Conservation (phyloP, 495 filamentous ascomycete species). For the Amniculicola lignicola region DNA sequence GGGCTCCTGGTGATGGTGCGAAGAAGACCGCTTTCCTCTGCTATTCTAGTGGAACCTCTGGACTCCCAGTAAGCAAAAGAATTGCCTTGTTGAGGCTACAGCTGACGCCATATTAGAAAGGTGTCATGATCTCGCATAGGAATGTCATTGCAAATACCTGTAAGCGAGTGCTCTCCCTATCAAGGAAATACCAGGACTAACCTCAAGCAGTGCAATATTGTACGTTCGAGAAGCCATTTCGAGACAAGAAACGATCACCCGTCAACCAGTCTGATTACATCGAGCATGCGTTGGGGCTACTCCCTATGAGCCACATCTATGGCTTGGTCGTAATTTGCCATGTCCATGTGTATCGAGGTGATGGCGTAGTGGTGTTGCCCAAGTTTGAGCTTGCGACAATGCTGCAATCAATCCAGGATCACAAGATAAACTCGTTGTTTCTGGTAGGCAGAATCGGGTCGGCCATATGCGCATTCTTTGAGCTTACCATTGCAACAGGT, state of each 20-base stretch:
- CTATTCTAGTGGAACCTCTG: slow-evolving; percentile 87
- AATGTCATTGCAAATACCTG: slow-evolving; percentile 81
- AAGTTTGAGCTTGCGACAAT: slow-evolving; percentile 72
- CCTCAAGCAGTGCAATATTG: slow-evolving; percentile 18
- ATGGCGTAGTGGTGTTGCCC: slow-evolving; percentile 75
- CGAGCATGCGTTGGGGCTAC: slow-evolving; percentile 66
- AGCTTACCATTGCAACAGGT: slow-evolving; percentile 49
- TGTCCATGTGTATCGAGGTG: slow-evolving; percentile 66
- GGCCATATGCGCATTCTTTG: background rate
- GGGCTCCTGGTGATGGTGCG: slow-evolving; percentile 70
- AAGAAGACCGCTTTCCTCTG: slow-evolving; percentile 79
- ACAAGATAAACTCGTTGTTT: slow-evolving; percentile 67
- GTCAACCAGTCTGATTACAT: slow-evolving; percentile 42
- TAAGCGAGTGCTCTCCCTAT: slow-evolving; percentile 52
- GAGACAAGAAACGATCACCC: slow-evolving; percentile 15
- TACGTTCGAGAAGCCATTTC: slow-evolving; percentile 25
- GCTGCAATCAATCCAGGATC: slow-evolving; percentile 65
- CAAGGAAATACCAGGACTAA: slow-evolving; percentile 49
- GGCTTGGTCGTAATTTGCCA: slow-evolving; percentile 74
- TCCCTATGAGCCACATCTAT: slow-evolving; percentile 88
- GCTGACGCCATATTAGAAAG: slow-evolving; percentile 61
- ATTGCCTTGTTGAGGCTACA: background rate
- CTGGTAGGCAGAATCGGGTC: slow-evolving; percentile 50
- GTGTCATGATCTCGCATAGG: slow-evolving; percentile 84
- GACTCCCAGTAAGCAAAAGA: slow-evolving; percentile 72